Conservation (phyloP, 2,329 filamentous ascomycete species). For the Pseudogymnoascus destructans region DNA sequence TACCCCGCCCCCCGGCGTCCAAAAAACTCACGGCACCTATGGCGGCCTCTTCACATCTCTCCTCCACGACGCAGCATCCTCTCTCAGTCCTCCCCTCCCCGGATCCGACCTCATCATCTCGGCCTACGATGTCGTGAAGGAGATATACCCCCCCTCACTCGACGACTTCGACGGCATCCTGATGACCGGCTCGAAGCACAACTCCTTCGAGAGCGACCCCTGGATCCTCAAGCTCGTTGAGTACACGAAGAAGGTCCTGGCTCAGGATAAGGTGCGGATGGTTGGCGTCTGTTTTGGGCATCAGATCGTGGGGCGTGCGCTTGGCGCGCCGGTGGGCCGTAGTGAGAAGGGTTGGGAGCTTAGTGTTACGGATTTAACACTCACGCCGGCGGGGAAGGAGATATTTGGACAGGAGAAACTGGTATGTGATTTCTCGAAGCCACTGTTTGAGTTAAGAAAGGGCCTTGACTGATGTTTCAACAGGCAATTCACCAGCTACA, state of each 20-base stretch:
- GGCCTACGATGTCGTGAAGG: conserved; percentile 57
- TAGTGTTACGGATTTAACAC: conserved; percentile 54
- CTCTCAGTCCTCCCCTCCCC: not conserved
- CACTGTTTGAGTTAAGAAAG: not conserved
- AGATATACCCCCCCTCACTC: conserved; percentile 57
- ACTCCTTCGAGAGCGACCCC: conserved; percentile 57
- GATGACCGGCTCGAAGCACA: conserved; percentile 63
- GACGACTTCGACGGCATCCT: conserved; percentile 70
- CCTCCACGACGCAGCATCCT: conserved; percentile 33
- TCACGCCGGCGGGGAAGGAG: conserved; percentile 57
- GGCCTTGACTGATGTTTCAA: not conserved
- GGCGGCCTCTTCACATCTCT: conserved; percentile 54
- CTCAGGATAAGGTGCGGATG: conserved; percentile 50
- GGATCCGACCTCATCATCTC: conserved; percentile 40
- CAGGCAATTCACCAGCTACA: conserved; percentile 78
- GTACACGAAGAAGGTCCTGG: conserved; percentile 47
- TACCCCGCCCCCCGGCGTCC: conserved; percentile 52
- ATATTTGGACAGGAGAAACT: conserved; percentile 54
- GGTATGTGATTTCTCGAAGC: conserved; percentile 26
- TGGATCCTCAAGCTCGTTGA: conserved; percentile 68
- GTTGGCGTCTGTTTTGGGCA: conserved; percentile 81
- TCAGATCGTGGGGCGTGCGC: conserved; percentile 65
- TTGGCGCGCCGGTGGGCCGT: conserved; percentile 53
- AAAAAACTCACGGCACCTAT: conserved; percentile 57
- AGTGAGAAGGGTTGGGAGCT: conserved; percentile 68